Evolutionary conservation across 495 filamentous ascomycete genomes (phyloP), one percentile per base, ranked within the genome.

Genomic region (Penicillium crystallinum): DNA sequence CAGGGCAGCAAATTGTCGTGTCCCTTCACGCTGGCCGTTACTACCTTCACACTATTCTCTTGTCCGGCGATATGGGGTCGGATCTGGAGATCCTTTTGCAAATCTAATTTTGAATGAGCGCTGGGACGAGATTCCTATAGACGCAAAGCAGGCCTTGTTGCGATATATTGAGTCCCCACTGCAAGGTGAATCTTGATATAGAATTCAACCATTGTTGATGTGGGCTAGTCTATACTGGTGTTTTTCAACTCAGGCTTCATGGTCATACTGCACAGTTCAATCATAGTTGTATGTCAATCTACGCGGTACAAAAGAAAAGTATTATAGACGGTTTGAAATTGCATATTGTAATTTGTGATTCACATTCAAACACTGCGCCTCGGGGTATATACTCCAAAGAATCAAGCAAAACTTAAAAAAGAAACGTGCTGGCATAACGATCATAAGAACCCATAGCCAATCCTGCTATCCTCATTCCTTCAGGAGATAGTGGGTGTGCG

Each of bases 71-170:
- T 63, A 57, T 61, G 63, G 56, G 1, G 54, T 53, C 15, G 63
- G 55, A 10, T 9, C 36, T 8, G 63, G 57, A 22, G 71, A 77
- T 66, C 65, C 64, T 5, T 74, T 77, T 52, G 54, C 65, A 1
- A 38, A n/a, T 44, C 22, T 67, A 8, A 53, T 76, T 35, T 52
- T 69, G 17, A 36, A 67, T 15, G 46, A 68, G 29, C 45, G 71
- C 14, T 75, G 72, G 73, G 46, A 58, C 30, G 59, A 65, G 18
- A 58, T 75, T 9, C 61, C 64, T 3, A 19, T 23, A 0, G 11
- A 51, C 9, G 52, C 22, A 4, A 50, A 49, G 38, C 35, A 46
- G 34, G 64, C 70, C 27, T 33, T 63, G 42, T 14, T 61, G 31
- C 42, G 65, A 8, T 63, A 64, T 50, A 49, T 62, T 17, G 47